Percentiles rank a stretch among this genome's conserved stretches.
Evolutionary conservation across 2,329 filamentous ascomycete species (phyloP).

Genomic region (Ophiocordyceps camponoti-saundersi): DNA sequence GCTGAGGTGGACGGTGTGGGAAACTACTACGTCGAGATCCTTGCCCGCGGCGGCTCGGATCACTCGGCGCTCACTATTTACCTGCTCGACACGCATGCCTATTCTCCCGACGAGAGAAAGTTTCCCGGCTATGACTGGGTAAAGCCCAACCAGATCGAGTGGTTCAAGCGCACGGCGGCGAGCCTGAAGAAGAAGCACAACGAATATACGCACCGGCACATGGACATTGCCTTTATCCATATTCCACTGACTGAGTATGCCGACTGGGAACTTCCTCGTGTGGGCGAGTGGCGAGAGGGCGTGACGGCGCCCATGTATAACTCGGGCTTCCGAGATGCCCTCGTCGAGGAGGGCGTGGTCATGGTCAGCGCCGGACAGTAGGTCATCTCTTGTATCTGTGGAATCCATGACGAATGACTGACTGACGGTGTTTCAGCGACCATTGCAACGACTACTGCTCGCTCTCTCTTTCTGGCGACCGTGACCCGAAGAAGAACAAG

Average conservation of each 20-base stretch:
- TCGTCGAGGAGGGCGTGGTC: conserved; percentile 70
- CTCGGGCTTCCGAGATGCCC: conserved; percentile 77
- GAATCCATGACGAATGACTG: neutral
- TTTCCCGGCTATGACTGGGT: conserved; percentile 96
- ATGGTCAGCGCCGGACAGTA: conserved; percentile 86
- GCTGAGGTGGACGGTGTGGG: conserved; percentile 76
- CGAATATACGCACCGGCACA: conserved; percentile 79
- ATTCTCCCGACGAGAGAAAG: conserved; percentile 75
- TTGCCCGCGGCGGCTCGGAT: conserved; percentile 59
- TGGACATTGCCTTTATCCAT: conserved; percentile 94
- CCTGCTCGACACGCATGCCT: conserved; percentile 81
- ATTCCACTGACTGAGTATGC: conserved; percentile 88
- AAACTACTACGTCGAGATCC: conserved; percentile 85
- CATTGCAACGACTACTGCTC: conserved; percentile 96
- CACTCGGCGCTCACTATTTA: conserved; percentile 93
- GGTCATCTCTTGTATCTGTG: conserved; percentile 16
- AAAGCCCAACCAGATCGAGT: conserved; percentile 83
- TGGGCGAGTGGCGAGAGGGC: conserved; percentile 61
- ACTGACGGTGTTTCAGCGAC: conserved; percentile 34
- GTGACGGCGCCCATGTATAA: conserved; percentile 84
- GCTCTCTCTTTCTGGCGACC: conserved; percentile 31
- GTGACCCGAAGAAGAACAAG: conserved; percentile 4
- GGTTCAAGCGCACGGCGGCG: conserved; percentile 71
- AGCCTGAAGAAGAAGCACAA: conserved; percentile 60
- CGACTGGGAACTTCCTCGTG: conserved; percentile 36